A percentile compares a stretch with the other conserved stretches of the same genome.
Evolutionary conservation across 345 rosid species (phyloP).

Genomic region (Eucalyptus tenuipes): DNA sequence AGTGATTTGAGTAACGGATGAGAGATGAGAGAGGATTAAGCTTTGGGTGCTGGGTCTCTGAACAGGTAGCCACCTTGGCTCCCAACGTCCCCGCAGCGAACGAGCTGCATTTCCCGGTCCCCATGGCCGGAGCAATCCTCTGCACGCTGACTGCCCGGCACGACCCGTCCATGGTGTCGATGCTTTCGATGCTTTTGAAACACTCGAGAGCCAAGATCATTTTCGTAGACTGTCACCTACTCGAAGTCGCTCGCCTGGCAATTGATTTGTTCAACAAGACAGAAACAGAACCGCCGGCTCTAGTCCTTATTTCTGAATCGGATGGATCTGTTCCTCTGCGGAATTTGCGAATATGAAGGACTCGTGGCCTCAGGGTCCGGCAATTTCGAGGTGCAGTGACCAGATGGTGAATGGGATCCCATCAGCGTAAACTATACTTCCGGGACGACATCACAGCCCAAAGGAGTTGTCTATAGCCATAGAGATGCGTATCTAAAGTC

Average conservation of each 20-base stretch:
- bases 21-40: neutral
- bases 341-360: constrained; percentile 22
- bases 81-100: constrained; percentile 72
- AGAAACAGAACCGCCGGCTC: constrained; percentile 8
- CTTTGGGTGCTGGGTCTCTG: neutral
- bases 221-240: constrained; percentile 46
- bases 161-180: constrained; percentile 38
- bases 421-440: constrained; percentile 69
- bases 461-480: constrained; percentile 77
- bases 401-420: constrained; percentile 62
- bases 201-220: constrained; percentile 50
- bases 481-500: constrained; percentile 80
- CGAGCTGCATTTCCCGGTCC: constrained; percentile 80
- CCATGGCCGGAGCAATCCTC: constrained; percentile 68
- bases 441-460: constrained; percentile 73
- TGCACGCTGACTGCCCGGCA: constrained; percentile 59
- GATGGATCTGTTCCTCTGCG: neutral
- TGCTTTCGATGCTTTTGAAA: constrained; percentile 4
- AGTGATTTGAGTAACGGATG: neutral
- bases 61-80: constrained; percentile 54
- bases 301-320: constrained; percentile 37
- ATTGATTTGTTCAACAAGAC: constrained; percentile 30
- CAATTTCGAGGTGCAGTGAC: constrained; percentile 27
- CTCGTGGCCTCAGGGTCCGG: constrained; percentile 26
- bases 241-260: constrained; percentile 37